A percentile compares a stretch with the other conserved stretches of the same genome.
Conservation (phyloP, 1,139 yeast genomes). For the Blastobotrys capitulatus region DNA sequence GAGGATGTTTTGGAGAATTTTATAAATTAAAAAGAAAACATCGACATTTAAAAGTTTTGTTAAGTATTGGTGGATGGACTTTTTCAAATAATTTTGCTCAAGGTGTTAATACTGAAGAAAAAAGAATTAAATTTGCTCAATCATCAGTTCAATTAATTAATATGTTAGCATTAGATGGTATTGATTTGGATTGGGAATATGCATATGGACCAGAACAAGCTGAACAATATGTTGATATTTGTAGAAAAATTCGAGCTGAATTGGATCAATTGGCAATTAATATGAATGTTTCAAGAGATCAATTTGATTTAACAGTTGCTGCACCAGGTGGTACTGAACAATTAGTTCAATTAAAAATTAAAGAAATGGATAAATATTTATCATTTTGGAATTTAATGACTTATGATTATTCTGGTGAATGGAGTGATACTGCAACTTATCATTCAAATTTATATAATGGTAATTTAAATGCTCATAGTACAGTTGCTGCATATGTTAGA, state of each 20-base stretch:
- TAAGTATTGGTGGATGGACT: conserved; percentile 92
- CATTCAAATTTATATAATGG: conserved; percentile 68
- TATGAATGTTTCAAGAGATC: conserved; percentile 25
- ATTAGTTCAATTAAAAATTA: conserved; percentile 40
- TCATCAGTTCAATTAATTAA: conserved; percentile 46
- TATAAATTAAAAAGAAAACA: conserved; percentile 43
- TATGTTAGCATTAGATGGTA: conserved; percentile 72
- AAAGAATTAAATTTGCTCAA: conserved; percentile 44
- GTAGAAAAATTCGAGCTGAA: conserved; percentile 39
- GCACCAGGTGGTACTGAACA: conserved; percentile 61
- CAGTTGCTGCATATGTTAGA: conserved; percentile 42
- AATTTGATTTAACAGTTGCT: conserved; percentile 60
- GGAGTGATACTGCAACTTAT: conserved; percentile 59
- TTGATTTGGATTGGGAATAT: conserved; percentile 95
- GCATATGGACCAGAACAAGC: conserved; percentile 52
- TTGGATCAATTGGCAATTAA: conserved; percentile 39
- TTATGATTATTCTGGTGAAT: conserved; percentile 77
- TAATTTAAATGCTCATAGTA: conserved; percentile 43
- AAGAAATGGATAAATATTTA: conserved; percentile 51
- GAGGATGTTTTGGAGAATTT: conserved; percentile 56
- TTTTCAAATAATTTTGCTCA: conserved; percentile 48
- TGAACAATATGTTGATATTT: conserved; percentile 40
- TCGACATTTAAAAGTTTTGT: conserved; percentile 50
- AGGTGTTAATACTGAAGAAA: conserved; percentile 38
- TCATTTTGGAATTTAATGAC: conserved; percentile 85